These are phyloP conservation scores for Delonix regia DNA, from an alignment of 306 rosid genomes.

Conservation along the genomic window DNA sequence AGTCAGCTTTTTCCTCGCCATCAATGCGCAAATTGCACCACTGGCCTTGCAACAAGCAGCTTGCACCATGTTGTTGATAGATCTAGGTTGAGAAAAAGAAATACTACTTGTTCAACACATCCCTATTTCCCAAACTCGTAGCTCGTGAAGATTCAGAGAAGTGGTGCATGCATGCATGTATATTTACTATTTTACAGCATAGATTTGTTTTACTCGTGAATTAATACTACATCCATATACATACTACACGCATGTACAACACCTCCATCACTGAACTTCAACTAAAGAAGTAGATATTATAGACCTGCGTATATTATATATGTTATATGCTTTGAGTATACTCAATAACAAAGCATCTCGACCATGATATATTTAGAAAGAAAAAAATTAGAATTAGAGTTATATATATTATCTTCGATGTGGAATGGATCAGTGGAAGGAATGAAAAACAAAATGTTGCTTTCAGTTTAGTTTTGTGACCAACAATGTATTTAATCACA, in stretches of 20 bases:
- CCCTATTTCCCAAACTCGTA: conserved; percentile 31
- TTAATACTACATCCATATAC: neutral
- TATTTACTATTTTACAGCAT: conserved; percentile 6
- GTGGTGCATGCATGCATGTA: conserved; percentile 28
- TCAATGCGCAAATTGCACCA: conserved; percentile 47
- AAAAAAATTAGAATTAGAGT: neutral
- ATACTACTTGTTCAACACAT: conserved; percentile 9
- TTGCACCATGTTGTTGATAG: conserved; percentile 5
- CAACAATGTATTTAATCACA: neutral
- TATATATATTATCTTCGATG: neutral
- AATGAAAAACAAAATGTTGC: neutral
- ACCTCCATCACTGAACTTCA: neutral
- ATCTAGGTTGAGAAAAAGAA: neutral
- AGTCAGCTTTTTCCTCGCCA: conserved; percentile 19
- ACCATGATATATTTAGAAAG: neutral
- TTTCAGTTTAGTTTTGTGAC: neutral
- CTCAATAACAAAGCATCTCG: neutral
- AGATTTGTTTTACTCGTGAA: neutral
- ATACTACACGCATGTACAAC: neutral
- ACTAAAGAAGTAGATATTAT: too few species aligned
- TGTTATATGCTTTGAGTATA: neutral
- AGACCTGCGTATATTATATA: too few species aligned
- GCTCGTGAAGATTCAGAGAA: conserved; percentile 48
- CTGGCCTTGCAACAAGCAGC: conserved; percentile 34
- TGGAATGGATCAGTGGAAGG: neutral